These are phyloP conservation scores for Colletotrichum sp. DNA, from an alignment of 2,329 filamentous ascomycete genomes.

Conservation along the genomic window DNA sequence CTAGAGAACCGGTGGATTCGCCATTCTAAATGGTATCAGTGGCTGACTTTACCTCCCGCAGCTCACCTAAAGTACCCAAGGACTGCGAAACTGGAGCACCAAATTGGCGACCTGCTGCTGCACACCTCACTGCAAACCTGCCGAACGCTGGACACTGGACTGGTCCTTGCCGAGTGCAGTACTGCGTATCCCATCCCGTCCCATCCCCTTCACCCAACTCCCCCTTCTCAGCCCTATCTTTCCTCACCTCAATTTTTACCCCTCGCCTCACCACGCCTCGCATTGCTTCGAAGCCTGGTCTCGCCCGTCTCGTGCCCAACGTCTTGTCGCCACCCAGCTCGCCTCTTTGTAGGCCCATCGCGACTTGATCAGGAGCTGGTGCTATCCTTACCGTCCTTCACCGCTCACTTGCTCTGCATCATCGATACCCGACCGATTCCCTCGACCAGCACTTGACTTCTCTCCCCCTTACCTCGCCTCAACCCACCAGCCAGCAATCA, in stretches of 20 bases:
- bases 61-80: not conserved
- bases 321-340: slow-evolving; percentile 12
- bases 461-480: not conserved
- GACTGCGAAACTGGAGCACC: not conserved
- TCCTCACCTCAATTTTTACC: slow-evolving; percentile 23
- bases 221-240: slow-evolving; percentile 32
- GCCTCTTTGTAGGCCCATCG: slow-evolving; percentile 17
- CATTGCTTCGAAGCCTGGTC: slow-evolving; percentile 1
- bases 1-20: not conserved
- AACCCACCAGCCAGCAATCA: slow-evolving; percentile 30
- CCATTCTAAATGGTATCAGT: not conserved
- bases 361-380: slow-evolving; percentile 19
- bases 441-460: not conserved
- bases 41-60: slow-evolving; percentile 1
- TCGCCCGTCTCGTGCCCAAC: slow-evolving; percentile 17
- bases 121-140: not conserved
- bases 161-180: slow-evolving; percentile 2
- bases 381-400: slow-evolving; percentile 7
- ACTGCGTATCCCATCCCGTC: slow-evolving; percentile 13
- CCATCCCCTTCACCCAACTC: slow-evolving; percentile 22
- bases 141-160: not conserved
- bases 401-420: slow-evolving; percentile 16
- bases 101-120: not conserved
- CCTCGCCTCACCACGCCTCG: slow-evolving; percentile 15
- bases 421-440: slow-evolving; percentile 12